phyloP scores from a whole-genome alignment of 2,329 filamentous ascomycete genomes.

The Alternaria dauci region DNA sequence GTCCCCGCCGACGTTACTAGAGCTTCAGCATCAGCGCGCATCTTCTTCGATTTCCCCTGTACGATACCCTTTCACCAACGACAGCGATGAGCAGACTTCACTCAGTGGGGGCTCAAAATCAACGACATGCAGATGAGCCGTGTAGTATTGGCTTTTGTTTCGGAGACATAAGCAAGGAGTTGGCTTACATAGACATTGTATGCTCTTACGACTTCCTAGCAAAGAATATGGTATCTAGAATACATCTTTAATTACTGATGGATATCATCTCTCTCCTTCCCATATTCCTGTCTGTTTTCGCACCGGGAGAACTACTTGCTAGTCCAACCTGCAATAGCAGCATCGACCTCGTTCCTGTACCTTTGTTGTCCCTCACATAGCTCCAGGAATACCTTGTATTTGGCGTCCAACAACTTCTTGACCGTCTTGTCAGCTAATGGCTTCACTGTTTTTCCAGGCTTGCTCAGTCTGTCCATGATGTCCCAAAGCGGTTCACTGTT shows the following conservation, averaged over 20 bases:
- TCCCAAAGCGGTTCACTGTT: slow-evolving; percentile 89
- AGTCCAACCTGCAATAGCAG: slow-evolving; percentile 50
- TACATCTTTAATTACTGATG: slow-evolving; percentile 8
- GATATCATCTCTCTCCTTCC: background rate
- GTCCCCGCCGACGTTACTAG: slow-evolving; percentile 47
- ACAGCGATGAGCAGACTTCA: slow-evolving; percentile 11
- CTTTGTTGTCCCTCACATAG: slow-evolving; percentile 85
- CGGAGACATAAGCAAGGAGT: slow-evolving; percentile 5
- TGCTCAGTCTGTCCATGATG: slow-evolving; percentile 98
- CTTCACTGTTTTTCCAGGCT: slow-evolving; percentile 83
- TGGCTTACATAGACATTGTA: background rate
- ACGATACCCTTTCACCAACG: slow-evolving; percentile 38
- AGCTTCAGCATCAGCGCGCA: background rate
- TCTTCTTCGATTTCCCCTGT: slow-evolving; percentile 23
- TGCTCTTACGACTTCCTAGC: background rate
- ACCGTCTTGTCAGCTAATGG: slow-evolving; percentile 76
- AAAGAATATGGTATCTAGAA: slow-evolving; percentile 11
- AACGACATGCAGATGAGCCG: background rate
- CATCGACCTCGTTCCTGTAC: slow-evolving; percentile 82
- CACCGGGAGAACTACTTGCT: slow-evolving; percentile 4
- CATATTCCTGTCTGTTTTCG: background rate
- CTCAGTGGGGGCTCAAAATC: background rate
- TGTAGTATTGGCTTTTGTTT: slow-evolving; percentile 6
- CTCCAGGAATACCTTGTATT: slow-evolving; percentile 96
- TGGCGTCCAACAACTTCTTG: slow-evolving; percentile 81